Evolutionary conservation across 257 asterid species (phyloP).

Genomic region (Buddleja alternifolia): DNA sequence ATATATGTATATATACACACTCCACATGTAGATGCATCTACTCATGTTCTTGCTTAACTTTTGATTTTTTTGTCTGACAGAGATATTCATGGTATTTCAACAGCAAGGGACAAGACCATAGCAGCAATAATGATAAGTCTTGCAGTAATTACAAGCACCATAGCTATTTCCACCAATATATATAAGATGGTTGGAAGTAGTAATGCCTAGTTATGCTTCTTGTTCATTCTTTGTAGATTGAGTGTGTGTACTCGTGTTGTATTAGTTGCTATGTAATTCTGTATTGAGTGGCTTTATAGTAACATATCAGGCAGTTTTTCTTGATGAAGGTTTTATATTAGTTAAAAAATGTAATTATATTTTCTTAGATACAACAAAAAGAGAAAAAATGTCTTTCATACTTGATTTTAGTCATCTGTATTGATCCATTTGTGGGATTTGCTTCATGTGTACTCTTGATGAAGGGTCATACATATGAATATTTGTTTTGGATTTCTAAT

Average conservation of each 20-base stretch:
- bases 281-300: background rate
- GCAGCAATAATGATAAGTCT: slow-evolving; percentile 66
- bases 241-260: slow-evolving; percentile 19
- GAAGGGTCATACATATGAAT: no score
- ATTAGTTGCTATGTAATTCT: background rate
- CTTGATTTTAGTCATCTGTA: no score
- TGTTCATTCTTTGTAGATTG: background rate
- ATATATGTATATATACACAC: no score
- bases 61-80: slow-evolving; percentile 44
- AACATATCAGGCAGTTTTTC: background rate
- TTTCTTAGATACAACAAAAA: background rate
- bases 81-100: slow-evolving; percentile 76
- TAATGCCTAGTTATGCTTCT: slow-evolving; percentile 3
- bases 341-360: background rate
- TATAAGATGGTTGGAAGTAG: slow-evolving; percentile 45
- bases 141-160: slow-evolving; percentile 71
- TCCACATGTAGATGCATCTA: no score
- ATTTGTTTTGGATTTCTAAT: no score
- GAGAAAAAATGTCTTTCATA: background rate
- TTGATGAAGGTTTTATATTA: background rate
- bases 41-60: background rate
- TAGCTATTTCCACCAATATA: slow-evolving; percentile 81
- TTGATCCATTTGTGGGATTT: no score
- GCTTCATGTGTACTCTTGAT: no score
- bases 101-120: slow-evolving; percentile 71